phyloP scores from a whole-genome alignment of 768 basidiomycete genomes.

The Vararia minispora region DNA sequence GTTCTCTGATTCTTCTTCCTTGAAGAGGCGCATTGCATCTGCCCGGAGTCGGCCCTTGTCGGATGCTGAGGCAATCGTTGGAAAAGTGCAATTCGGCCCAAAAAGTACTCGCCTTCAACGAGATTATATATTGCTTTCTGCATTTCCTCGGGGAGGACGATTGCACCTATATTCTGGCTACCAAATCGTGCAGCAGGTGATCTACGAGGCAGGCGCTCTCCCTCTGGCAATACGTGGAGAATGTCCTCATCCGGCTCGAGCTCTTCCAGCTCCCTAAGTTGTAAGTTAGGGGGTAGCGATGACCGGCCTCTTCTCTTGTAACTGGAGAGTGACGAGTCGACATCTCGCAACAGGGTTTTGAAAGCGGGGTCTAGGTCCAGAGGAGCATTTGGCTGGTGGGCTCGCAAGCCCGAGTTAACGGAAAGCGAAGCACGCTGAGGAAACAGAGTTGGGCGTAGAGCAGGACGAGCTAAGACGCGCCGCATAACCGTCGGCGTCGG shows the following conservation, averaged over 20 bases:
- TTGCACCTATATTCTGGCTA: slow-evolving; percentile 56
- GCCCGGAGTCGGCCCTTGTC: slow-evolving; percentile 54
- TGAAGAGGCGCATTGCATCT: slow-evolving; percentile 66
- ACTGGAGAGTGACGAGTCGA: slow-evolving; percentile 47
- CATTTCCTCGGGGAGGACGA: slow-evolving; percentile 65
- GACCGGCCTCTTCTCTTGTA: slow-evolving; percentile 16
- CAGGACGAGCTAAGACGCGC: no score
- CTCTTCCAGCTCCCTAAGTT: slow-evolving; percentile 49
- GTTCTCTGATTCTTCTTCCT: slow-evolving; percentile 21
- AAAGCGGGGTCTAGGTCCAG: slow-evolving; percentile 58
- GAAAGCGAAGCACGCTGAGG: slow-evolving; percentile 20
- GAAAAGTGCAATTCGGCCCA: not conserved
- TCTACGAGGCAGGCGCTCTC: slow-evolving; percentile 36
- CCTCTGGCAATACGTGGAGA: slow-evolving; percentile 20
- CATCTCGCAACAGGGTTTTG: slow-evolving; percentile 49
- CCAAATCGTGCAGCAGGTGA: slow-evolving; percentile 81
- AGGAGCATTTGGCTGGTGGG: slow-evolving; percentile 43
- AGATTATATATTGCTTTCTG: slow-evolving; percentile 51
- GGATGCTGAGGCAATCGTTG: slow-evolving; percentile 31
- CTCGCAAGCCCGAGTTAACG: slow-evolving; percentile 18
- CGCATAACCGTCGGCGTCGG: no score
- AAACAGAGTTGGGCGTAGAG: no score
- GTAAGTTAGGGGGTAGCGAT: slow-evolving; percentile 9
- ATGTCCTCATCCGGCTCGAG: slow-evolving; percentile 22
- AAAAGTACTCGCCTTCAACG: slow-evolving; percentile 43